phyloP scores from a whole-genome alignment of 805 yeast genomes.

The Yamadazyma tumulicola region DNA sequence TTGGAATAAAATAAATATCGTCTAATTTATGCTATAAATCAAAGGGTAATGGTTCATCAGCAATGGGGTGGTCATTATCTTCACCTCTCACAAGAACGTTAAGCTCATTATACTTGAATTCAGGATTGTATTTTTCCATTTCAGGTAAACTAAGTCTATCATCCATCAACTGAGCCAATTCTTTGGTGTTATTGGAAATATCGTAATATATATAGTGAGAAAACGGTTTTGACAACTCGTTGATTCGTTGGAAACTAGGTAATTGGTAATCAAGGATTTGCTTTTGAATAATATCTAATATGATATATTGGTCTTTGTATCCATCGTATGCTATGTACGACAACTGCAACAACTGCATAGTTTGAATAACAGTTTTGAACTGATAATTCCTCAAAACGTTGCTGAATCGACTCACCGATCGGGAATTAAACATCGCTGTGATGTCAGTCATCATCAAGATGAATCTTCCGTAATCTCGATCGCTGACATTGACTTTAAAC shows the following conservation, averaged over 20 bases:
- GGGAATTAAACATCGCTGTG: conserved; percentile 9
- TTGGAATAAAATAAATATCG: no score
- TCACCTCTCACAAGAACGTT: no score
- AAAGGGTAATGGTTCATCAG: no score
- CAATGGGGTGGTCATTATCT: no score
- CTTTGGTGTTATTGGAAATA: conserved; percentile 9
- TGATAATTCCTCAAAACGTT: conserved; percentile 11
- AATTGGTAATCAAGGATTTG: conserved; percentile 9
- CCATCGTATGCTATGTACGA: conserved; percentile 29
- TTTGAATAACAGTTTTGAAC: conserved; percentile 7
- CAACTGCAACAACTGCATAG: conserved; percentile 15
- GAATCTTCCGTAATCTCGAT: conserved; percentile 20
- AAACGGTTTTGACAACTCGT: conserved; percentile 7
- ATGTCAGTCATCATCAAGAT: conserved; percentile 21
- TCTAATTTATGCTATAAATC: no score
- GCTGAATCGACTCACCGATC: conserved; percentile 9
- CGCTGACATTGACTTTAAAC: conserved; percentile 19
- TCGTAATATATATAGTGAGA: conserved; percentile 10
- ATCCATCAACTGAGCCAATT: conserved; percentile 5
- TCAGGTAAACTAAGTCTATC: conserved; percentile 4
- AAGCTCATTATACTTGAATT: neutral
- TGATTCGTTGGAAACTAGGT: conserved; percentile 7
- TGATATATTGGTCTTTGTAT: conserved; percentile 23
- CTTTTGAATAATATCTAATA: conserved; percentile 7
- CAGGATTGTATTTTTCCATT: conserved; percentile 1